Evolutionary conservation across 129 eudicot species (phyloP).

Genomic region (Arctium lappa): DNA sequence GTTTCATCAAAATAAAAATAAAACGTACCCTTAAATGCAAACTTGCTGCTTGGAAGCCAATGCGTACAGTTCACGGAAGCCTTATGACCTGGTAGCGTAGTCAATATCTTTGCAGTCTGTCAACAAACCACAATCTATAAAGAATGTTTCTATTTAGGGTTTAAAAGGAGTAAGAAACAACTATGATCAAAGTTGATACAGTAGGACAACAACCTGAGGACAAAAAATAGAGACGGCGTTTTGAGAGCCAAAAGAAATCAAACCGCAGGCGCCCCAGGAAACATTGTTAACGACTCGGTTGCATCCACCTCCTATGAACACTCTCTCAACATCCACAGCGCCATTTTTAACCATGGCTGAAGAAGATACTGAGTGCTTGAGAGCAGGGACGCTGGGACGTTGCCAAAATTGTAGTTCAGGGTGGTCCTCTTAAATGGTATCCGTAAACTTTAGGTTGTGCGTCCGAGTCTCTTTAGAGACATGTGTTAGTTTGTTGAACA

Average conservation of each 20-base stretch:
- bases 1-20: not conserved
- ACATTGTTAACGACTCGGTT: conserved; percentile 91
- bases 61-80: conserved; percentile 89
- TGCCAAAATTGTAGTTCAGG: not conserved
- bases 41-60: conserved; percentile 83
- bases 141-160: not conserved
- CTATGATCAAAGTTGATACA: not conserved
- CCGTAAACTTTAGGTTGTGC: not conserved
- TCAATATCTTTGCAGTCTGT: conserved; percentile 72
- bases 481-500: not conserved
- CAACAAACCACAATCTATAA: not conserved
- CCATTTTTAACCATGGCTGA: conserved; percentile 27
- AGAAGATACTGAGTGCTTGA: not conserved
- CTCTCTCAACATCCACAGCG: conserved; percentile 47
- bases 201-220: conserved; percentile 48
- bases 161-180: not conserved
- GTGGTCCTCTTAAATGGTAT: not conserved
- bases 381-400: not conserved
- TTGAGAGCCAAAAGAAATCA: conserved; percentile 82
- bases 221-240: conserved; percentile 90
- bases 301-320: conserved; percentile 93
- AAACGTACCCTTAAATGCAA: conserved; percentile 64
- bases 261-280: conserved; percentile 86
- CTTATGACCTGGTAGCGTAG: conserved; percentile 87
- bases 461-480: not conserved